Percentiles rank a stretch among this genome's conserved stretches.
Conservation (phyloP, 805 yeast genomes). For the Candida fluviatilis region DNA sequence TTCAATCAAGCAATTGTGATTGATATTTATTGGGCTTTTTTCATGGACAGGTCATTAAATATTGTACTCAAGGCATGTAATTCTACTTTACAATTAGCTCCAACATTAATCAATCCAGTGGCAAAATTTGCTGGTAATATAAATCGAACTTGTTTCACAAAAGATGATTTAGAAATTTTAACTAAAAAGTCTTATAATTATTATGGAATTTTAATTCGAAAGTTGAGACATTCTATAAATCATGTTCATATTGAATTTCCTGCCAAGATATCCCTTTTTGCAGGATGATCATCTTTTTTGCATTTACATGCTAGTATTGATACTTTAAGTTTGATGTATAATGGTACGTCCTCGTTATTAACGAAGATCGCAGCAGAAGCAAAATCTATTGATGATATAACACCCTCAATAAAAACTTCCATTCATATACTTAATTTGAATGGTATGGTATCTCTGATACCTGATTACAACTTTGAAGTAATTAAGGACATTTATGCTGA, state of each 20-base stretch:
- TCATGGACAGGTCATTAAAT: constrained; percentile 35
- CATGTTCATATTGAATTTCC: constrained; percentile 31
- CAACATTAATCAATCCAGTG: background rate
- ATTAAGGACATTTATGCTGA: constrained; percentile 22
- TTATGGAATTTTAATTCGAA: constrained; percentile 33
- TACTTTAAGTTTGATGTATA: constrained; percentile 28
- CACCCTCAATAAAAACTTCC: constrained; percentile 15
- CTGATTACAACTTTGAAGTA: constrained; percentile 32
- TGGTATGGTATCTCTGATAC: constrained; percentile 19
- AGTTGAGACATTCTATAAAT: constrained; percentile 28
- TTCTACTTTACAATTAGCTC: constrained; percentile 7
- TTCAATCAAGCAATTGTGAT: constrained; percentile 24
- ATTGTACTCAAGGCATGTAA: constrained; percentile 12
- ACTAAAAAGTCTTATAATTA: constrained; percentile 27
- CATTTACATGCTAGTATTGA: constrained; percentile 28
- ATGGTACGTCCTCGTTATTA: constrained; percentile 32
- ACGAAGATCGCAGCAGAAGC: constrained; percentile 22
- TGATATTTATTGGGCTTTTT: constrained; percentile 30
- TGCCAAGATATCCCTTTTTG: constrained; percentile 31
- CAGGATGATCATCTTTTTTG: constrained; percentile 33
- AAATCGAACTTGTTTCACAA: constrained; percentile 18
- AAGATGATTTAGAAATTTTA: constrained; percentile 24
- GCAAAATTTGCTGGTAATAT: background rate
- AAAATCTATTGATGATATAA: constrained; percentile 11
- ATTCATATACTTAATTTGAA: constrained; percentile 20